A percentile compares a stretch with the other conserved stretches of the same genome.
These are phyloP conservation scores for Yarrowia phangngaensis DNA, from an alignment of 805 yeast genomes.

Conservation along the genomic window DNA sequence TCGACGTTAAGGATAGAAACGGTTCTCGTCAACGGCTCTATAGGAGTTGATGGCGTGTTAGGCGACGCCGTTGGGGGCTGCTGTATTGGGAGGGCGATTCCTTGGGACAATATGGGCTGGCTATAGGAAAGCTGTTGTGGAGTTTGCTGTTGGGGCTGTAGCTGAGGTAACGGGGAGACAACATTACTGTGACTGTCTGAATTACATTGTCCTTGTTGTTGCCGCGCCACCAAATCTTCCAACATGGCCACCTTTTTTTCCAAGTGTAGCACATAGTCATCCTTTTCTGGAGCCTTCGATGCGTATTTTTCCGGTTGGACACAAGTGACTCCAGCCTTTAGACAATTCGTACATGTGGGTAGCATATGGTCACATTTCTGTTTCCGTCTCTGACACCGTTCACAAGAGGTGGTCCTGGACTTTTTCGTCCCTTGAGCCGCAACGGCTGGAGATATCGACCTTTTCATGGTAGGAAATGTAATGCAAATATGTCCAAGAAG, in stretches of 20 bases:
- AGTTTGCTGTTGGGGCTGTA: neutral
- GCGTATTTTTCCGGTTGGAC: conserved; percentile 61
- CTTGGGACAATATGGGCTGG: conserved; percentile 5
- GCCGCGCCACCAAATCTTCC: conserved; percentile 43
- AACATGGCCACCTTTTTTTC: conserved; percentile 54
- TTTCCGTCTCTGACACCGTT: conserved; percentile 33
- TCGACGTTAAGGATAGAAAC: conserved; percentile 33
- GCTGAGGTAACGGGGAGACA: no score
- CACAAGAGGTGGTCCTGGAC: conserved; percentile 34
- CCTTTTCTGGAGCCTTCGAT: conserved; percentile 46
- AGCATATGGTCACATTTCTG: conserved; percentile 57
- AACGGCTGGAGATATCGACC: conserved; percentile 21
- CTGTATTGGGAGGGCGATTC: conserved; percentile 10
- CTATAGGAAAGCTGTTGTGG: neutral
- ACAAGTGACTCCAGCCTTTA: conserved; percentile 59
- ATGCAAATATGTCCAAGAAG: neutral
- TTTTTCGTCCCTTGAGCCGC: conserved; percentile 26
- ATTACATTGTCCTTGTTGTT: conserved; percentile 21
- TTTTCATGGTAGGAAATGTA: conserved; percentile 5
- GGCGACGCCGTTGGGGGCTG: conserved; percentile 1
- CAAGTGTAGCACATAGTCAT: conserved; percentile 54
- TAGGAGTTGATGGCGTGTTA: conserved; percentile 3
- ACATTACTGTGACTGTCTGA: conserved; percentile 1
- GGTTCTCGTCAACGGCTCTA: conserved; percentile 9
- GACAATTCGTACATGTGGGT: conserved; percentile 63